phyloP scores from a whole-genome alignment of 768 basidiomycete species.

The Termitomyces sp. region DNA sequence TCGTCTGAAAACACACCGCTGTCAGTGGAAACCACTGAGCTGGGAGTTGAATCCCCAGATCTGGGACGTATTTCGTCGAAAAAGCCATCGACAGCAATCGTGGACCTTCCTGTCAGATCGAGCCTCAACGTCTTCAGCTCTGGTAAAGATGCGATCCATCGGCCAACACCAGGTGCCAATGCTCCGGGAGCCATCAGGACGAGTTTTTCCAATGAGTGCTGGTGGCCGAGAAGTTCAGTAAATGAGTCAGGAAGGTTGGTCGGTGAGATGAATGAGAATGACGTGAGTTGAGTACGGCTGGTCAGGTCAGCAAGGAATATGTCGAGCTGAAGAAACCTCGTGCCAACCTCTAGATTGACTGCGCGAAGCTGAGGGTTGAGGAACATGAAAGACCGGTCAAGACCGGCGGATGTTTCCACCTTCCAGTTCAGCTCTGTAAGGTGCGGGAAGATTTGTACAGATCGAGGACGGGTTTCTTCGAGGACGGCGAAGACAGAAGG shows the following conservation, averaged over 20 bases:
- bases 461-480: constrained; percentile 55
- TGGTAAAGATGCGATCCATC: constrained; percentile 65
- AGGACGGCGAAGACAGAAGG: constrained; percentile 63
- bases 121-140: constrained; percentile 59
- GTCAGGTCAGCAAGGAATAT: constrained; percentile 62
- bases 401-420: constrained; percentile 57
- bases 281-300: constrained; percentile 54
- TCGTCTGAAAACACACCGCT: constrained; percentile 77
- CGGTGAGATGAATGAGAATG: constrained; percentile 66
- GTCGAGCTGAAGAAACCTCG: constrained; percentile 52
- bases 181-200: constrained; percentile 72
- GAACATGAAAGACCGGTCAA: constrained; percentile 63
- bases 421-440: constrained; percentile 70
- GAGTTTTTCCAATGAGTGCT: constrained; percentile 56
- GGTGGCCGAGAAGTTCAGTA: constrained; percentile 56
- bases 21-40: constrained; percentile 61
- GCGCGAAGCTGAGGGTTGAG: constrained; percentile 56
- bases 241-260: constrained; percentile 68
- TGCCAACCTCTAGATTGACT: constrained; percentile 59
- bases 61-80: constrained; percentile 62
- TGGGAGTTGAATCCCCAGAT: constrained; percentile 69
- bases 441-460: constrained; percentile 58
- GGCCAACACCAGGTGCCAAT: constrained; percentile 61
- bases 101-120: constrained; percentile 64
- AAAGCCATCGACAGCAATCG: constrained; percentile 73